These are phyloP conservation scores for Alternaria postmessia DNA, from an alignment of 2,329 filamentous ascomycete species.

Conservation along the genomic window DNA sequence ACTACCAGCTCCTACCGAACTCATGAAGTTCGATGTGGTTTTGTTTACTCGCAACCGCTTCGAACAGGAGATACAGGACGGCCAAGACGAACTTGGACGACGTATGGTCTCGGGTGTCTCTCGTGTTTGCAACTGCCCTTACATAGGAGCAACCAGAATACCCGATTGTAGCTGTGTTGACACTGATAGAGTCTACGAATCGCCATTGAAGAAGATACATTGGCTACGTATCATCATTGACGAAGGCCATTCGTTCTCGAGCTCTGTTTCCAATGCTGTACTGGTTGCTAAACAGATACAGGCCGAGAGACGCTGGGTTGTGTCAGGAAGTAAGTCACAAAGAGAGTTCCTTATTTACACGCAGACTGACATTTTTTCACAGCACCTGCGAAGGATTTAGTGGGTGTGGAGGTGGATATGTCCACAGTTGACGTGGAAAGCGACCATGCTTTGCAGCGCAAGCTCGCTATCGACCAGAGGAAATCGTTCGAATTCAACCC, in stretches of 20 bases:
- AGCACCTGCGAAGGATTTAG: slow-evolving; percentile 80
- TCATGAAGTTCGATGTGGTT: slow-evolving; percentile 76
- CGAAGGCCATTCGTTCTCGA: slow-evolving; percentile 86
- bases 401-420: slow-evolving; percentile 73
- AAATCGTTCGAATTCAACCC: slow-evolving; percentile 49
- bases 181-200: slow-evolving; percentile 58
- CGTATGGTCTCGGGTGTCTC: slow-evolving; percentile 31
- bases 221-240: slow-evolving; percentile 92
- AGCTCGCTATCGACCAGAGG: slow-evolving; percentile 50
- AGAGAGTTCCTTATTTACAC: neutral
- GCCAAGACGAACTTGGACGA: slow-evolving; percentile 57
- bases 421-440: slow-evolving; percentile 41
- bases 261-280: slow-evolving; percentile 67
- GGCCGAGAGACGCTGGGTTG: slow-evolving; percentile 82
- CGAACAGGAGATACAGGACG: slow-evolving; percentile 69
- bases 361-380: slow-evolving; percentile 2
- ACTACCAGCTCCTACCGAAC: slow-evolving; percentile 65
- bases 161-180: slow-evolving; percentile 57
- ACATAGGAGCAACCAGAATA: slow-evolving; percentile 55
- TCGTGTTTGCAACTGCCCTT: slow-evolving; percentile 48
- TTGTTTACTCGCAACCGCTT: slow-evolving; percentile 79
- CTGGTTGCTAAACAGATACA: slow-evolving; percentile 62
- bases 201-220: slow-evolving; percentile 73
- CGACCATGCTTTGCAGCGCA: slow-evolving; percentile 35
- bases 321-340: slow-evolving; percentile 71